phyloP scores from a whole-genome alignment of 192 early-diverging fungal genomes.

The Thoreauomyces humboldtii region DNA sequence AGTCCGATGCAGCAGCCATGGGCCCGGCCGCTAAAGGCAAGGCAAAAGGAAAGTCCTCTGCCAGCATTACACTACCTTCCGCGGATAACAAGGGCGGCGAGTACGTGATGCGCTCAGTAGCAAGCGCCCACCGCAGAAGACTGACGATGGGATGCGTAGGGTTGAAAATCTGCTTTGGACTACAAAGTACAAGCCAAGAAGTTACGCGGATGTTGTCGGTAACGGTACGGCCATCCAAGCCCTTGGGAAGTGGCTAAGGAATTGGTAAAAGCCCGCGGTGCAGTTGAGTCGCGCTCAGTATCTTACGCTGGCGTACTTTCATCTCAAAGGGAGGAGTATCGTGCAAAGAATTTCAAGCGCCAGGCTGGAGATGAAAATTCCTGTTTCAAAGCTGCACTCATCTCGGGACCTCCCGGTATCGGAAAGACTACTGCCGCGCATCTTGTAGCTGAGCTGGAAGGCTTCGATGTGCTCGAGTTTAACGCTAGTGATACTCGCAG shows the following conservation, averaged over 20 bases:
- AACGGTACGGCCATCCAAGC: slow-evolving; percentile 72
- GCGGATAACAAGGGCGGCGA: too few species aligned
- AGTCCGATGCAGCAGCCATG: slow-evolving; percentile 26
- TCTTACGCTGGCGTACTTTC: not conserved
- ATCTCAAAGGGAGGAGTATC: slow-evolving; percentile 45
- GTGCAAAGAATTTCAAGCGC: slow-evolving; percentile 47
- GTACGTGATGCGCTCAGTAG: too few species aligned
- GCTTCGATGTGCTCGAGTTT: slow-evolving; percentile 86
- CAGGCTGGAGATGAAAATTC: slow-evolving; percentile 53
- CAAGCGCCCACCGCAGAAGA: not conserved
- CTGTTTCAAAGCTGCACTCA: slow-evolving; percentile 64
- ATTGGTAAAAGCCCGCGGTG: slow-evolving; percentile 54
- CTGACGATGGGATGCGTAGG: not conserved
- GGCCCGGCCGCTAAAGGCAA: slow-evolving; percentile 35
- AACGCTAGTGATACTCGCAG: slow-evolving; percentile 96
- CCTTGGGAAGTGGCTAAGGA: slow-evolving; percentile 71
- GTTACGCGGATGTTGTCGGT: slow-evolving; percentile 79
- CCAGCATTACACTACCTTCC: too few species aligned
- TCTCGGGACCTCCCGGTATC: slow-evolving; percentile 96
- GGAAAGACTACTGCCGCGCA: slow-evolving; percentile 97
- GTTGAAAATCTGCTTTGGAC: slow-evolving; percentile 71
- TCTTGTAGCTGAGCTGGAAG: slow-evolving; percentile 74
- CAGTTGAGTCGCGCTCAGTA: not conserved
- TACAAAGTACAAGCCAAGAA: slow-evolving; percentile 87
- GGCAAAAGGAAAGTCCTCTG: slow-evolving; percentile 23